Percentiles rank a stretch among this genome's conserved stretches.
Conservation (phyloP, 2,329 filamentous ascomycete genomes). For the Teratosphaeria epicoccoides region DNA sequence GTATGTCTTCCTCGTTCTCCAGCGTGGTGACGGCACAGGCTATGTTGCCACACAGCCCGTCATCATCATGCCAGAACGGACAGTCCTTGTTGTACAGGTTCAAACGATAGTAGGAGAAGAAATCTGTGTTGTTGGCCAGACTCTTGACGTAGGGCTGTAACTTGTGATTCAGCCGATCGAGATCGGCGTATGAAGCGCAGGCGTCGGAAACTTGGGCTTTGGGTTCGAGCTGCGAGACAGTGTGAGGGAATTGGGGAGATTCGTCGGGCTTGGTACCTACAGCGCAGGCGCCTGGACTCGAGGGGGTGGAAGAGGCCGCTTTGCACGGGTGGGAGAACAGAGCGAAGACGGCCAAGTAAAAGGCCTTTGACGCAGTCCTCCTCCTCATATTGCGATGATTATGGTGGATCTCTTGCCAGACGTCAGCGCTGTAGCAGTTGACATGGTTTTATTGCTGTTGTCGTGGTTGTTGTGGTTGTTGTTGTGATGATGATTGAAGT, state of each 20-base stretch:
- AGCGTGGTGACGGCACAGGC: constrained; percentile 92
- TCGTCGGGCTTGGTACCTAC: constrained; percentile 35
- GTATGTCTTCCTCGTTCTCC: constrained; percentile 91
- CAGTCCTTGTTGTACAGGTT: constrained; percentile 92
- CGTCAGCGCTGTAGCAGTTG: constrained; percentile 8
- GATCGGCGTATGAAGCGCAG: constrained; percentile 83
- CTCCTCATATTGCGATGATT: constrained; percentile 11
- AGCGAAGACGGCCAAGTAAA: constrained; percentile 53
- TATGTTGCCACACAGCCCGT: constrained; percentile 92
- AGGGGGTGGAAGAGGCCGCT: constrained; percentile 27
- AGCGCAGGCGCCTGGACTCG: constrained; percentile 42
- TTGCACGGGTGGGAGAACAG: constrained; percentile 40
- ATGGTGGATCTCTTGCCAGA: constrained; percentile 1
- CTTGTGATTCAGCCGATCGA: constrained; percentile 71
- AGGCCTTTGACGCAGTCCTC: constrained; percentile 22
- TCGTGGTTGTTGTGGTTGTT: too few species aligned
- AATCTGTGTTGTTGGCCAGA: constrained; percentile 80
- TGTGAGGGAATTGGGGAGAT: constrained; percentile 24
- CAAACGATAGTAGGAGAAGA: constrained; percentile 94
- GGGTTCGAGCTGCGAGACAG: constrained; percentile 61
- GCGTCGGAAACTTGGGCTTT: constrained; percentile 85
- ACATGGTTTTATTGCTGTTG: too few species aligned
- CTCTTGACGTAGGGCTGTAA: constrained; percentile 68
- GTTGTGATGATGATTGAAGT: too few species aligned
- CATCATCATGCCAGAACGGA: constrained; percentile 90